phyloP scores from a whole-genome alignment of 2,329 filamentous ascomycete species.

The Ascochyta koolunga region DNA sequence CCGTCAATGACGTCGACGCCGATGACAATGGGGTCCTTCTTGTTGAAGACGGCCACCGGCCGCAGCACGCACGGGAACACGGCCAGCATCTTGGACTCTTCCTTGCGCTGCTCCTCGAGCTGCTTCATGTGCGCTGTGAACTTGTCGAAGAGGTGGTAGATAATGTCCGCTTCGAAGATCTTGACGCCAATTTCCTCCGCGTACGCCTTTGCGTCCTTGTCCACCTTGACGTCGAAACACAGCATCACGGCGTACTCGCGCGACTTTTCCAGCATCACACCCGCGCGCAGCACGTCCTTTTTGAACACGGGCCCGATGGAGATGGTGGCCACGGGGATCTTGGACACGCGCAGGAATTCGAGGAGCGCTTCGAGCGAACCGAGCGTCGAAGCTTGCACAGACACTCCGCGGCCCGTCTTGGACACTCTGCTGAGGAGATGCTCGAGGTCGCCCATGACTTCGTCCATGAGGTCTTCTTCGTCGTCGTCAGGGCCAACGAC shows the following conservation, averaged over 20 bases:
- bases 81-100: constrained; percentile 91
- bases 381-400: constrained; percentile 94
- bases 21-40: constrained; percentile 92
- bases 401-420: constrained; percentile 91
- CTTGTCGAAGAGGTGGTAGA: constrained; percentile 96
- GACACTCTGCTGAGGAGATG: constrained; percentile 89
- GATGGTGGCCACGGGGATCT: constrained; percentile 97
- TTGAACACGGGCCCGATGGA: constrained; percentile 98
- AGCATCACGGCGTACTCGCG: constrained; percentile 99
- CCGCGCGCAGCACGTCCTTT: constrained; percentile 92
- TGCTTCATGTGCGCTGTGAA: constrained; percentile 95
- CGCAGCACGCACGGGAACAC: constrained; percentile 95
- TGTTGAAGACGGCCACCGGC: constrained; percentile 96
- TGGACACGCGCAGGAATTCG: constrained; percentile 93
- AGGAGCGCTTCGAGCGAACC: constrained; percentile 95
- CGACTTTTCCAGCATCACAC: constrained; percentile 94
- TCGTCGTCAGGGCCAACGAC: constrained; percentile 95
- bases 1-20: constrained; percentile 97
- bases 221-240: constrained; percentile 99
- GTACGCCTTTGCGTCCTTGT: constrained; percentile 91
- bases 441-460: constrained; percentile 94
- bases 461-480: constrained; percentile 94
- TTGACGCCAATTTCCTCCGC: constrained; percentile 95
- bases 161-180: constrained; percentile 98
- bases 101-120: constrained; percentile 88